Conservation (phyloP, 306 rosid genomes). For the Quercus suber region DNA sequence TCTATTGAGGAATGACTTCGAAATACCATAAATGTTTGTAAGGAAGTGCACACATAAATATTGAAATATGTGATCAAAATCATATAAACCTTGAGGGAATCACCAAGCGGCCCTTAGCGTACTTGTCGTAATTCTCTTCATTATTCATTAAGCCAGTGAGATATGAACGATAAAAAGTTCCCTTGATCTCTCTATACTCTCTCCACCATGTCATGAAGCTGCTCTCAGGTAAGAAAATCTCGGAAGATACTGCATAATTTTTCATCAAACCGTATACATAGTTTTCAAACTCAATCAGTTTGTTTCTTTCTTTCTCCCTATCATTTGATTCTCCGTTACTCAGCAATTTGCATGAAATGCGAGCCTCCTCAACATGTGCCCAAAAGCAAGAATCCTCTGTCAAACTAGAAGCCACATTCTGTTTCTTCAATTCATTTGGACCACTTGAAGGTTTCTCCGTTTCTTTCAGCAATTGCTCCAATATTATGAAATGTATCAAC, state of each 20-base stretch:
- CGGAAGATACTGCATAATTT: slow-evolving; percentile 47
- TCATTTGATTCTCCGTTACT: background rate
- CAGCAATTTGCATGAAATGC: slow-evolving; percentile 22
- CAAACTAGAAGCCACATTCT: slow-evolving; percentile 27
- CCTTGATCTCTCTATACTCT: slow-evolving; percentile 22
- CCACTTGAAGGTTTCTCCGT: background rate
- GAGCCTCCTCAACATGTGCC: slow-evolving; percentile 70
- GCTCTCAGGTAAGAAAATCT: slow-evolving; percentile 51
- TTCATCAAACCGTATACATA: slow-evolving; percentile 37
- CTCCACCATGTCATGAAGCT: slow-evolving; percentile 77
- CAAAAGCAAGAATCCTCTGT: slow-evolving; percentile 75
- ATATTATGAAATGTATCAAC: slow-evolving; percentile 24
- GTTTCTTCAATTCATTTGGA: background rate
- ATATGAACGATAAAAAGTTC: background rate
- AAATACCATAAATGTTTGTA: background rate
- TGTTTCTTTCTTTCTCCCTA: background rate
- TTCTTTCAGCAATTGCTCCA: slow-evolving; percentile 39
- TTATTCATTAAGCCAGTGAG: slow-evolving; percentile 37
- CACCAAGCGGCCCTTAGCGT: slow-evolving; percentile 19
- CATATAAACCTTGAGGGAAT: background rate
- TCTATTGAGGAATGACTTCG: background rate
- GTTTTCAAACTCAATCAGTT: slow-evolving; percentile 38
- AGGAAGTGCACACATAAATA: background rate
- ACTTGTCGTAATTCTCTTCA: background rate
- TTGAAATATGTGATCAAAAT: background rate